These are phyloP conservation scores for Halteria grandinella DNA, from an alignment of 73 alveolate genomes.

Conservation along the genomic window DNA sequence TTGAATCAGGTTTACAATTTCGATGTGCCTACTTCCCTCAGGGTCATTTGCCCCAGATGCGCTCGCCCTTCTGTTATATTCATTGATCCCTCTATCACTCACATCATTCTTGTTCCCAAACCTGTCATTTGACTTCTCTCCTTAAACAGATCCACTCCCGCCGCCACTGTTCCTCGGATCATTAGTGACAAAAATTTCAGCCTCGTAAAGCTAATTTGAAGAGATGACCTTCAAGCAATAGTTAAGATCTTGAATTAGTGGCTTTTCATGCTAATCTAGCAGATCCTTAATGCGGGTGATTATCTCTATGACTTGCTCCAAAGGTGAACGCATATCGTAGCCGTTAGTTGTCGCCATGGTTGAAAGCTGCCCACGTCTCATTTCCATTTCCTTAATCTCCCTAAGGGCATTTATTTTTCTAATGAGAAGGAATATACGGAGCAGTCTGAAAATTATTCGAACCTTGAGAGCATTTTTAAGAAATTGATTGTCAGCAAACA, in stretches of 20 bases:
- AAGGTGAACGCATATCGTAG: conserved; percentile 32
- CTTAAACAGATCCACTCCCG: neutral
- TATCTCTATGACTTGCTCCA: conserved; percentile 35
- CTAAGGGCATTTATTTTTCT: conserved; percentile 52
- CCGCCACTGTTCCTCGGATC: neutral
- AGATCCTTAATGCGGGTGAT: conserved; percentile 16
- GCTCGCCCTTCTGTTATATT: conserved; percentile 5
- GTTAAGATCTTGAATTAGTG: conserved; percentile 18
- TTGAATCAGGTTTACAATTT: too few species aligned
- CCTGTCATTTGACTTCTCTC: neutral
- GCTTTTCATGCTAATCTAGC: neutral
- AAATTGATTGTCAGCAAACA: conserved; percentile 14
- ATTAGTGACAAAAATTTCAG: conserved; percentile 6
- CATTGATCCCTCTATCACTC: neutral
- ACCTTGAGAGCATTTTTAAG: conserved; percentile 35
- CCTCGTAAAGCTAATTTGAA: conserved; percentile 50
- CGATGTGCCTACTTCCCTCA: too few species aligned
- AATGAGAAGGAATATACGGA: conserved; percentile 47
- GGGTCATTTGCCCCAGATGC: neutral
- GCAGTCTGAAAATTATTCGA: conserved; percentile 59
- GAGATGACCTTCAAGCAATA: conserved; percentile 51
- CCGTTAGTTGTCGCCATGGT: conserved; percentile 6
- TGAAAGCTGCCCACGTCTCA: too few species aligned
- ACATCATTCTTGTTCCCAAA: neutral
- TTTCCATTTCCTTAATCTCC: conserved; percentile 14